Evolutionary conservation across 2,329 filamentous ascomycete genomes (phyloP).

Genomic region (Amesomyces nigricolor): DNA sequence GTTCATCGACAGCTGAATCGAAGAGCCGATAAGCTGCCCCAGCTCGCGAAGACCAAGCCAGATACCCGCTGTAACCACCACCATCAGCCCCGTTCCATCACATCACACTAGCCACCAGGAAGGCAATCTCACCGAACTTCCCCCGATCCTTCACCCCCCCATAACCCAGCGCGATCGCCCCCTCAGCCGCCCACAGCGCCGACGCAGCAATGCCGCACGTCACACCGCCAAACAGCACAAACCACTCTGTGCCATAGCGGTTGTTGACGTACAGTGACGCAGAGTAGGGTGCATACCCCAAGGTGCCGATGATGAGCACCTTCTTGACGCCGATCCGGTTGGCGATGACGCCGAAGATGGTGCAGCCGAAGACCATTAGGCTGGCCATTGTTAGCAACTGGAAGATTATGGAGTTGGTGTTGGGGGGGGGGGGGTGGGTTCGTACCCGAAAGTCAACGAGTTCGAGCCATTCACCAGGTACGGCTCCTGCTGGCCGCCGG

Average conservation of each 20-base stretch:
- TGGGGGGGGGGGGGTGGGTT: not conserved
- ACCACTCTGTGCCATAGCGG: slow-evolving; percentile 39
- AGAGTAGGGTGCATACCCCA: slow-evolving; percentile 41
- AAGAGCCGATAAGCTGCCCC: slow-evolving; percentile 47
- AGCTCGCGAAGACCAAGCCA: slow-evolving; percentile 50
- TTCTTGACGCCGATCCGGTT: slow-evolving; percentile 39
- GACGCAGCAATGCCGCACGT: slow-evolving; percentile 38
- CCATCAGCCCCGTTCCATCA: no score
- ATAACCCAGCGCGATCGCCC: slow-evolving; percentile 38
- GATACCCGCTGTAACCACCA: slow-evolving; percentile 35
- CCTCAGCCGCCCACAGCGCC: slow-evolving; percentile 35
- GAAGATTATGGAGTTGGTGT: no score
- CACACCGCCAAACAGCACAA: slow-evolving; percentile 39
- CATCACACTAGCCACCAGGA: not conserved
- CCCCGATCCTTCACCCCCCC: slow-evolving; percentile 42
- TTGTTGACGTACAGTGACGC: slow-evolving; percentile 41
- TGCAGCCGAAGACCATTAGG: slow-evolving; percentile 43
- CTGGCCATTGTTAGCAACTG: no score
- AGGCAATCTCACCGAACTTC: slow-evolving; percentile 28
- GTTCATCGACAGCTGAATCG: slow-evolving; percentile 47
- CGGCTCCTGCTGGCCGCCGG: slow-evolving; percentile 33
- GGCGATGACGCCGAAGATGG: slow-evolving; percentile 36
- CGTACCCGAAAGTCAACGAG: slow-evolving; percentile 36
- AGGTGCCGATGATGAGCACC: slow-evolving; percentile 38
- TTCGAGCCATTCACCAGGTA: slow-evolving; percentile 39